Conservation (phyloP, 768 basidiomycete genomes). For the Agaricus sinodeliciosus region DNA sequence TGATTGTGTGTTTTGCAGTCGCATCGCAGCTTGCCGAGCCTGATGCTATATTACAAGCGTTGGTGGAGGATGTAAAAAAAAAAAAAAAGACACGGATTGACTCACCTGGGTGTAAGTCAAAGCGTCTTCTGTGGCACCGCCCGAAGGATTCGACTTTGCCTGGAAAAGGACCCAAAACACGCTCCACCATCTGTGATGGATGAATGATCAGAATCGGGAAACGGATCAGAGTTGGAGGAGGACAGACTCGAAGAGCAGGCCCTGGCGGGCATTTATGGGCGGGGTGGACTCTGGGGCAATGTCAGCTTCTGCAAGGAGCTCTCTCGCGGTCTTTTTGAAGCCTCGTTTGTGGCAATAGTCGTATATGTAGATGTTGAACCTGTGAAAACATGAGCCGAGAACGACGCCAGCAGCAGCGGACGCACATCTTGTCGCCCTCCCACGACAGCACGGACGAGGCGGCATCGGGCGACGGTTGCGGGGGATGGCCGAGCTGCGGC, state of each 20-base stretch:
- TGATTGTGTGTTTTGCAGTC: conserved; percentile 19
- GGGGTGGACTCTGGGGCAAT: conserved; percentile 56
- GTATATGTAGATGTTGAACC: conserved; percentile 88
- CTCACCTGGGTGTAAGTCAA: conserved; percentile 64
- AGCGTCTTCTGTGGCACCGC: conserved; percentile 61
- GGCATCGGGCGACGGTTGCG: conserved; percentile 15
- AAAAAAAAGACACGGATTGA: conserved; percentile 12
- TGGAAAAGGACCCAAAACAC: conserved; percentile 85
- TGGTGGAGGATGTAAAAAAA: conserved; percentile 10
- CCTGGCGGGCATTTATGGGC: conserved; percentile 80
- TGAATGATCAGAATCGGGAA: conserved; percentile 8
- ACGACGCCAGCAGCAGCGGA: conserved; percentile 11
- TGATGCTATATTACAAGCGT: conserved; percentile 12
- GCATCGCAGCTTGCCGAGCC: conserved; percentile 21
- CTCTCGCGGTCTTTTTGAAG: conserved; percentile 63
- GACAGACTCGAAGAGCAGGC: conserved; percentile 75
- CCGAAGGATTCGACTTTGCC: conserved; percentile 56
- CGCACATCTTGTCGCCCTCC: conserved; percentile 84
- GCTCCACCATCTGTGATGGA: conserved; percentile 68
- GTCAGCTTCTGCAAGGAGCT: conserved; percentile 63
- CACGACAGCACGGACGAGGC: conserved; percentile 41
- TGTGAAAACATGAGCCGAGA: conserved; percentile 20
- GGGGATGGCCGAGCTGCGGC: conserved; percentile 18
- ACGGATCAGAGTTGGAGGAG: conserved; percentile 13
- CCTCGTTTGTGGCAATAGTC: conserved; percentile 83